Base-by-base conservation (phyloP, 257 asterid species). In the Solanum ahanhuiri region DNA sequence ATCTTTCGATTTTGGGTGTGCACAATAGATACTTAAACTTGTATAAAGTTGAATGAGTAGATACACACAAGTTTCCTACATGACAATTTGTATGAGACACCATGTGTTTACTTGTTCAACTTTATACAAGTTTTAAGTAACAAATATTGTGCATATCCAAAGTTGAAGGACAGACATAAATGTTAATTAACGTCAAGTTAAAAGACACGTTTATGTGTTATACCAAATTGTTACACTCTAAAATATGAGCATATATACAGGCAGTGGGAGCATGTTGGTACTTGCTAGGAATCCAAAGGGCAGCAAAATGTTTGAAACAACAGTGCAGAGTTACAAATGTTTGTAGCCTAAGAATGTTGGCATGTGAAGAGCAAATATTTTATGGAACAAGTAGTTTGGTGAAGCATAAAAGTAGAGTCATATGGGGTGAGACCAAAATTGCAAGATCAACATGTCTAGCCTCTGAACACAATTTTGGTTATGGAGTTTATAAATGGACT, bases 401-500 rank as follows among this genome's bases (percentile, higher is more conserved):
- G 35, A 90, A 81, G 60, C 95, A 97, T 51, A 60, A 60, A 57
- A 23, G 88, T 3, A 89, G 98, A 51, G 7, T 93, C 23, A 11
- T 83, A 1, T 97, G 99, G 99, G 98, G 93, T 1, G 97, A 93
- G 86, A 90, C 85, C 89, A 88, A 54, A 23, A 81, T 48, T 5
- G 96, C 96, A 18, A 88, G 98, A 82, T 34, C 94, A 3, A 86
- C 90, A 0, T 97, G 99, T 87, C 88, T 97, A 0, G 91, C 84
- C 22, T 92, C 89, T 31, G 91, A 72, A n/a, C 96, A 94, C 60
- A 91, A 90, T 87, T 93, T 89, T 81, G 89, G 90, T 87, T 95
- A 95, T 37, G 98, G 98, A 41, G 98, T 93, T 89, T 97, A 94
- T 70, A 95, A 95, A 90, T 97, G 99, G 99, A 94, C 98, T 17